Evolutionary conservation across 495 filamentous ascomycete genomes (phyloP), one percentile per base, ranked within the genome.

Genomic region (Hypoxylon cercidicola): DNA sequence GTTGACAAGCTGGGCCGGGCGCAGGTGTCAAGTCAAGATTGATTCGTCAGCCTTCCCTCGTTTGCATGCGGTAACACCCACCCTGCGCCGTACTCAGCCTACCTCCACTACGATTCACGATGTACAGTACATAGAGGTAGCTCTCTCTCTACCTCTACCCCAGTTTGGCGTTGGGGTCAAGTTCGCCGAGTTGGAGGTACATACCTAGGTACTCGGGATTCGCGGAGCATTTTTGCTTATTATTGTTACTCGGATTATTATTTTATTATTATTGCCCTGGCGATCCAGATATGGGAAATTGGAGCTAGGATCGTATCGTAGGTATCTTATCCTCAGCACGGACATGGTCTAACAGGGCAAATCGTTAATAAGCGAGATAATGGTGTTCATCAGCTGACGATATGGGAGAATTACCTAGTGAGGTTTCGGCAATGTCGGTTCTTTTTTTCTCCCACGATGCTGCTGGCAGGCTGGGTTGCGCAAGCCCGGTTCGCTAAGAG

Each of bases 381-480:
- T 62, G 64, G 52, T 58, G 58, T 67, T 62, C 64, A 16, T 67
- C 64, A 67, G 64, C 64, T 67, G 64, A 67, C 53, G 39, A 41
- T 37, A 37, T n/a, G 10, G 3, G 3, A 5, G 11, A 9, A 12
- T 37, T 4, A 9, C 11, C 44, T 30, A 46, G 53, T 43, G 34
- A 51, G 47, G 48, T 25, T 48, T 62, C 64, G 64, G 64, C 28
- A 37, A 23, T 30, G 53, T 62, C 64, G 58, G 58, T 49, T 45
- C 48, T n/a, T 67, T 58, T 55, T 30, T 30, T 52, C 41, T 28
- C 25, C 7, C 39, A 16, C n/a, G 39, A 41, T 2, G 4, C 5
- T 6, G 8, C 10, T 3, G 25, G 25, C 25, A 7, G 34, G 15
- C 32, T 57, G 32, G 28, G 46, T 53, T 56, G 56, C 51, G 50